Conservation (phyloP, 2,329 filamentous ascomycete genomes). For the Nannizziopsis arthrosporioides region DNA sequence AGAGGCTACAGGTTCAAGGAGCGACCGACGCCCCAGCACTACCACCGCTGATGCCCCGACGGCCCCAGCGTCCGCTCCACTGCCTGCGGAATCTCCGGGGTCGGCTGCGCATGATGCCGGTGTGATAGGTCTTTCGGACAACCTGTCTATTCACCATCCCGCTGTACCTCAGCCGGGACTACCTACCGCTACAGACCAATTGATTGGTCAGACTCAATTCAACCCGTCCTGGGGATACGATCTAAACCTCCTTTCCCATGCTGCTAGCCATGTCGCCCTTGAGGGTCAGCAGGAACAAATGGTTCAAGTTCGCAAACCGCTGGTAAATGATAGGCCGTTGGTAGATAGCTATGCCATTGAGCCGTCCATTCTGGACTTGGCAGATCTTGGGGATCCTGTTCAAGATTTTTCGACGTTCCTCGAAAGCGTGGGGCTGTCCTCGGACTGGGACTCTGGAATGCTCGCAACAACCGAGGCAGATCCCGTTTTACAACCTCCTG, state of each 20-base stretch:
- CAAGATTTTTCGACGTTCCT: conserved; percentile 40
- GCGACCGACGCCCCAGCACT: conserved; percentile 25
- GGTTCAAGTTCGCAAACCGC: conserved; percentile 26
- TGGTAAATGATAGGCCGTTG: conserved; percentile 28
- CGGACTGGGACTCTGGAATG: conserved; percentile 39
- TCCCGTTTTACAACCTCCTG: conserved; percentile 26
- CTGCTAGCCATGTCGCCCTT: conserved; percentile 39
- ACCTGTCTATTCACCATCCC: conserved; percentile 32
- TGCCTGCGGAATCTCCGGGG: background rate
- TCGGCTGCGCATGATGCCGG: conserved; percentile 31
- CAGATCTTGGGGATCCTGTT: conserved; percentile 38
- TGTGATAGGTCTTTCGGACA: conserved; percentile 37
- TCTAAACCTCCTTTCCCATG: conserved; percentile 38
- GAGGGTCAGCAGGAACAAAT: conserved; percentile 35
- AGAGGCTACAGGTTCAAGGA: conserved; percentile 29
- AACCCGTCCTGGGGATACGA: conserved; percentile 43
- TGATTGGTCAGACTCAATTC: conserved; percentile 36
- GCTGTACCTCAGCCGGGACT: conserved; percentile 26
- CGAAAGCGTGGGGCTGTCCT: conserved; percentile 39
- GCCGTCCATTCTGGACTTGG: conserved; percentile 36
- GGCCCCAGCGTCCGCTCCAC: conserved; percentile 26
- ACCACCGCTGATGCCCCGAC: conserved; percentile 24
- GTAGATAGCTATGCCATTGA: conserved; percentile 35
- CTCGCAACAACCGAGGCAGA: conserved; percentile 34
- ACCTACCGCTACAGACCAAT: conserved; percentile 25